Percentiles rank a stretch among this genome's conserved stretches.
Evolutionary conservation across 768 basidiomycete species (phyloP).

Genomic region (Coprinopsis sp.): DNA sequence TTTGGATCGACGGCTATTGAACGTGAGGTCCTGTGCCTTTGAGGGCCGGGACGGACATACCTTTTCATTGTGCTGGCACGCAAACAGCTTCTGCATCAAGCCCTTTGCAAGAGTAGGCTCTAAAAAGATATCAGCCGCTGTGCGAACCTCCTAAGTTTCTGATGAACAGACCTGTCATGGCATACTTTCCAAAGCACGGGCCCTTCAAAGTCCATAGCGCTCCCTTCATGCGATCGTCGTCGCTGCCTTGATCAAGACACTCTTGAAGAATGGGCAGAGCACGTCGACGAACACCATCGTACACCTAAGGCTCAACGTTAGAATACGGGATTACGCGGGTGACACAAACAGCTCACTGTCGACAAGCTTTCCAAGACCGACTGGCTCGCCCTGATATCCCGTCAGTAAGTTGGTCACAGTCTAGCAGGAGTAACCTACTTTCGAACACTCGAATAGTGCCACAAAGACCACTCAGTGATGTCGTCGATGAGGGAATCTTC

Average conservation of each 20-base stretch:
- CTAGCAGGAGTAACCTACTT: constrained; percentile 29
- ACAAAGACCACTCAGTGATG: constrained; percentile 69
- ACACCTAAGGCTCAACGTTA: constrained; percentile 39
- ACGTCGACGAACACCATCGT: constrained; percentile 66
- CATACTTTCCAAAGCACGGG: constrained; percentile 58
- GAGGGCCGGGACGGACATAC: constrained; percentile 26
- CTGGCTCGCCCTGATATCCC: constrained; percentile 38
- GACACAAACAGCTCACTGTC: constrained; percentile 30
- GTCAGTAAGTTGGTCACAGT: constrained; percentile 19
- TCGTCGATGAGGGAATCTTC: constrained; percentile 69
- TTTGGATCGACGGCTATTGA: constrained; percentile 69
- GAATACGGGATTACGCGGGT: not conserved
- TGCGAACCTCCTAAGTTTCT: not conserved
- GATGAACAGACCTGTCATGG: constrained; percentile 35
- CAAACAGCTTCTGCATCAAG: constrained; percentile 59
- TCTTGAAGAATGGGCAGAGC: constrained; percentile 54
- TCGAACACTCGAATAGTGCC: constrained; percentile 61
- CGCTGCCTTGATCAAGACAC: constrained; percentile 60
- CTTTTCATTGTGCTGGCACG: constrained; percentile 83
- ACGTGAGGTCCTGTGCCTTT: not conserved
- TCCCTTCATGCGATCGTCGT: constrained; percentile 92
- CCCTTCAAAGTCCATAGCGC: constrained; percentile 75
- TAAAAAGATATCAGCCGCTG: constrained; percentile 16
- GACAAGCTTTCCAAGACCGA: constrained; percentile 47
- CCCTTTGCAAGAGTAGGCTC: constrained; percentile 62